phyloP scores from a whole-genome alignment of 2,329 filamentous ascomycete genomes.

The Botrytis fabae region DNA sequence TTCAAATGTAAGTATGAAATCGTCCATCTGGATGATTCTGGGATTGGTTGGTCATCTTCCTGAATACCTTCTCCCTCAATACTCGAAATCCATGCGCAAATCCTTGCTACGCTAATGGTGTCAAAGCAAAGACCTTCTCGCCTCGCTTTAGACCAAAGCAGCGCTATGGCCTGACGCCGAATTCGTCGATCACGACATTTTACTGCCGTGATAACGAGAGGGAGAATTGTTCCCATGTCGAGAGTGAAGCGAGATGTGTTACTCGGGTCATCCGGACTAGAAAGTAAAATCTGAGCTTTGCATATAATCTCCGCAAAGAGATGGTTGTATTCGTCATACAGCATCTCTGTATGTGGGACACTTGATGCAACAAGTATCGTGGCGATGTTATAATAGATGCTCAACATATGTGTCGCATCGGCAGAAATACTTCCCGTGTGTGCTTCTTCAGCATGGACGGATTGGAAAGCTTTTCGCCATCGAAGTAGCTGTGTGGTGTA shows the following conservation, averaged over 20 bases:
- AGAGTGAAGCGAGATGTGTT: slow-evolving; percentile 39
- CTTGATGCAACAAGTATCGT: slow-evolving; percentile 39
- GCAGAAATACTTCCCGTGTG: slow-evolving; percentile 32
- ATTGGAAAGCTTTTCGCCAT: slow-evolving; percentile 38
- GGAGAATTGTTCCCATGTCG: slow-evolving; percentile 41
- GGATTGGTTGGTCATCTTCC: slow-evolving; percentile 36
- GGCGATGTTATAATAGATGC: slow-evolving; percentile 40
- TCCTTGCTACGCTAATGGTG: slow-evolving; percentile 38
- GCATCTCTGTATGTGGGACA: slow-evolving; percentile 37
- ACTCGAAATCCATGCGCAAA: slow-evolving; percentile 40
- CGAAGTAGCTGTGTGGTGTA: slow-evolving; percentile 37
- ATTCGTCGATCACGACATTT: slow-evolving; percentile 39
- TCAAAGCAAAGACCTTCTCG: slow-evolving; percentile 40
- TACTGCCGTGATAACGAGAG: slow-evolving; percentile 37
- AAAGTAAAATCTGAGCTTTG: slow-evolving; percentile 36
- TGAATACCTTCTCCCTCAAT: slow-evolving; percentile 39
- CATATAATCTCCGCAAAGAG: slow-evolving; percentile 39
- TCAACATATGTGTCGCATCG: slow-evolving; percentile 37
- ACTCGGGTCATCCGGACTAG: slow-evolving; percentile 36
- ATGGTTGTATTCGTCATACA: slow-evolving; percentile 38
- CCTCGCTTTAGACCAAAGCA: slow-evolving; percentile 40
- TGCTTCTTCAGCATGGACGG: slow-evolving; percentile 33
- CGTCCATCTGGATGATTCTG: slow-evolving; percentile 35
- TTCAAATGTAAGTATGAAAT: slow-evolving; percentile 39
- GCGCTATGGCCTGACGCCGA: slow-evolving; percentile 36